Conservation (phyloP, 495 filamentous ascomycete species). For the Recurvomyces mirabilis region DNA sequence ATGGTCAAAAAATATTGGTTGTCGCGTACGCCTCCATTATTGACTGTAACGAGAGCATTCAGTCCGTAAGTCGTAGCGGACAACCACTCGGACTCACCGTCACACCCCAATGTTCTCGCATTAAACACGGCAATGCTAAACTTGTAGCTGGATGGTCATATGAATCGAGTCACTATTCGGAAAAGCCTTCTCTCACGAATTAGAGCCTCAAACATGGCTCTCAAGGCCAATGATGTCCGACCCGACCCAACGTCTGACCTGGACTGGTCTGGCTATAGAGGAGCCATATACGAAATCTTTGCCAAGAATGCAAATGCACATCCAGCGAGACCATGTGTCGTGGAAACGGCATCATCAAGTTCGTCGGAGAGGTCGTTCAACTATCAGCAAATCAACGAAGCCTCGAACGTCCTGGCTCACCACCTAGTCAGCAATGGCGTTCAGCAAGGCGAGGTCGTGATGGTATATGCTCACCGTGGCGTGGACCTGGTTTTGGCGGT, state of each 20-base stretch:
- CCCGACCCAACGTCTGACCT: conserved; percentile 70
- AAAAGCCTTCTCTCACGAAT: too few species aligned
- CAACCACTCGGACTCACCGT: too few species aligned
- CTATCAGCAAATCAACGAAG: conserved; percentile 80
- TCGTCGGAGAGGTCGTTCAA: conserved; percentile 60
- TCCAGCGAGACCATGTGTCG: conserved; percentile 68
- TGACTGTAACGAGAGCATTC: too few species aligned
- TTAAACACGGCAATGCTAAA: too few species aligned
- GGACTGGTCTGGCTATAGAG: conserved; percentile 71
- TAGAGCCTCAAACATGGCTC: conserved; percentile 18
- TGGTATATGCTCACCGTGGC: conserved; percentile 78
- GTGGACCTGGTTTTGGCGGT: conserved; percentile 59
- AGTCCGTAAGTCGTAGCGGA: too few species aligned
- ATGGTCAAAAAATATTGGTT: too few species aligned
- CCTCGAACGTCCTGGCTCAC: conserved; percentile 69
- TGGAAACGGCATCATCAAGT: conserved; percentile 61
- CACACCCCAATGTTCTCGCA: too few species aligned
- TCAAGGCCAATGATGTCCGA: conserved; percentile 12
- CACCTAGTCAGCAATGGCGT: conserved; percentile 63
- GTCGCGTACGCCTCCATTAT: too few species aligned
- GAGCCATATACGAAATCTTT: conserved; percentile 74
- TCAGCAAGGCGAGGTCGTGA: conserved; percentile 75
- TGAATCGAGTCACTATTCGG: too few species aligned
- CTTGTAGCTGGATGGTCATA: too few species aligned
- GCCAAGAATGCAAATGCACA: conserved; percentile 57